Percentiles rank a stretch among this genome's conserved stretches.
Conservation (phyloP, 1,284 basidiomycete species). For the Vanrija pseudolonga region DNA sequence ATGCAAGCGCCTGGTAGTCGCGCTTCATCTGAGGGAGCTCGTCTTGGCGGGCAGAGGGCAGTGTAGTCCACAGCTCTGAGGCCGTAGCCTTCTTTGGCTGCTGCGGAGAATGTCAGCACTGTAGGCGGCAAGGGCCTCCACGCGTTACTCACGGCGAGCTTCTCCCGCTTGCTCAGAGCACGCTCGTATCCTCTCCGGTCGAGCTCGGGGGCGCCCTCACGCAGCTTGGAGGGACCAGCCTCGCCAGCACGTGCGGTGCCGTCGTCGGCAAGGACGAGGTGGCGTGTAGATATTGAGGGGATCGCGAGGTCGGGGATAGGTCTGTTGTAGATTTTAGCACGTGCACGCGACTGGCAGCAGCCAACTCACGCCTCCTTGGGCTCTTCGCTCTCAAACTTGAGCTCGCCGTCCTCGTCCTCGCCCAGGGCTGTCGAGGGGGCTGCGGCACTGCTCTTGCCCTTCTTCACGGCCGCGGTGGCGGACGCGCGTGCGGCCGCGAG, state of each 20-base stretch:
- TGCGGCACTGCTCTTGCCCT: neutral
- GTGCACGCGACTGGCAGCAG: constrained; percentile 8
- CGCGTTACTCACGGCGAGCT: constrained; percentile 33
- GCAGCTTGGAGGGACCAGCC: constrained; percentile 5
- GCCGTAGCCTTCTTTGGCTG: constrained; percentile 66
- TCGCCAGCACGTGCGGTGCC: constrained; percentile 26
- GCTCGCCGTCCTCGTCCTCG: constrained; percentile 41
- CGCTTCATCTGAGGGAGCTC: constrained; percentile 78
- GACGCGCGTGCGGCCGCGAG: constrained; percentile 54
- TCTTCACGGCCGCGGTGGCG: constrained; percentile 41
- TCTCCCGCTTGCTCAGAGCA: constrained; percentile 38
- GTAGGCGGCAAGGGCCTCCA: constrained; percentile 47
- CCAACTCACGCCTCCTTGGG: constrained; percentile 43
- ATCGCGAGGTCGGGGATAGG: constrained; percentile 50
- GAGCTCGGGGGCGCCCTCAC: constrained; percentile 25
- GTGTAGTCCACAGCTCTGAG: constrained; percentile 83
- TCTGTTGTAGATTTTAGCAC: constrained; percentile 51
- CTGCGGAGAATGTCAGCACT: constrained; percentile 42
- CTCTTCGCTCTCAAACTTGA: constrained; percentile 40
- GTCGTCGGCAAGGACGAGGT: constrained; percentile 49
- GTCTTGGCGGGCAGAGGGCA: constrained; percentile 76
- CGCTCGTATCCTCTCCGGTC: constrained; percentile 54
- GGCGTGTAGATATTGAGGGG: constrained; percentile 57
- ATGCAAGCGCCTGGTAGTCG: constrained; percentile 86
- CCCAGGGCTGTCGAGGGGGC: constrained; percentile 13